These are phyloP conservation scores for Neurospora sp. DNA, from an alignment of 495 filamentous ascomycete genomes.

Conservation along the genomic window DNA sequence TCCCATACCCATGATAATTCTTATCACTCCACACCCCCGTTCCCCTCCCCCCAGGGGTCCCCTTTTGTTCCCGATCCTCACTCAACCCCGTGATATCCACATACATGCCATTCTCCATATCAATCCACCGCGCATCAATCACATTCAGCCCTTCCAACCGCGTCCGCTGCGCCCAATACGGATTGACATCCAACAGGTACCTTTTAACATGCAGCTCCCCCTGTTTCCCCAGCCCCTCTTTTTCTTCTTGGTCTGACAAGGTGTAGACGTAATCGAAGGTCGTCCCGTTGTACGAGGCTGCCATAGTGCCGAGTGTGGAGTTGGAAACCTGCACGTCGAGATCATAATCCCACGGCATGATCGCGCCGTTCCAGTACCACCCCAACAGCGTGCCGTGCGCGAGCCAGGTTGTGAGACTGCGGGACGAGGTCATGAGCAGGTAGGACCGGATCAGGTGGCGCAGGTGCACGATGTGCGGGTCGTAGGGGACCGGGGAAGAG, in stretches of 20 bases:
- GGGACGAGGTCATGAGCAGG: conserved; percentile 46
- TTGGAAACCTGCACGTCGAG: conserved; percentile 72
- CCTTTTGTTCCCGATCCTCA: conserved; percentile 42
- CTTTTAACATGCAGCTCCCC: conserved; percentile 7
- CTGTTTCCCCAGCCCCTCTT: neutral
- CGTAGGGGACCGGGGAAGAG: conserved; percentile 46
- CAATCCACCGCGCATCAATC: conserved; percentile 82
- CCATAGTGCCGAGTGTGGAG: conserved; percentile 27
- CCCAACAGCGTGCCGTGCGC: conserved; percentile 79
- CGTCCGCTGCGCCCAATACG: conserved; percentile 47
- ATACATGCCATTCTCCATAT: conserved; percentile 65
- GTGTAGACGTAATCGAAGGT: conserved; percentile 43
- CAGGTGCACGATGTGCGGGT: conserved; percentile 52
- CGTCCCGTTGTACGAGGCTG: conserved; percentile 36
- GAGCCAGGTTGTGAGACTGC: conserved; percentile 65
- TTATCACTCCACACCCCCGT: conserved; percentile 75
- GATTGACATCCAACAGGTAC: conserved; percentile 75
- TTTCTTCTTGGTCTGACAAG: neutral
- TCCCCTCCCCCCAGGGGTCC: neutral
- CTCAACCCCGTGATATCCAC: conserved; percentile 81
- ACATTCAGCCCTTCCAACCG: conserved; percentile 63
- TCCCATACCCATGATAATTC: conserved; percentile 65
- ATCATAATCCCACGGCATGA: conserved; percentile 84
- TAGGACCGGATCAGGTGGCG: conserved; percentile 65
- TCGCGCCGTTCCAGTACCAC: conserved; percentile 85